Percentiles rank a stretch among this genome's conserved stretches.
phyloP scores from a whole-genome alignment of 2,329 filamentous ascomycete genomes.

The Stachybotrys chartarum region DNA sequence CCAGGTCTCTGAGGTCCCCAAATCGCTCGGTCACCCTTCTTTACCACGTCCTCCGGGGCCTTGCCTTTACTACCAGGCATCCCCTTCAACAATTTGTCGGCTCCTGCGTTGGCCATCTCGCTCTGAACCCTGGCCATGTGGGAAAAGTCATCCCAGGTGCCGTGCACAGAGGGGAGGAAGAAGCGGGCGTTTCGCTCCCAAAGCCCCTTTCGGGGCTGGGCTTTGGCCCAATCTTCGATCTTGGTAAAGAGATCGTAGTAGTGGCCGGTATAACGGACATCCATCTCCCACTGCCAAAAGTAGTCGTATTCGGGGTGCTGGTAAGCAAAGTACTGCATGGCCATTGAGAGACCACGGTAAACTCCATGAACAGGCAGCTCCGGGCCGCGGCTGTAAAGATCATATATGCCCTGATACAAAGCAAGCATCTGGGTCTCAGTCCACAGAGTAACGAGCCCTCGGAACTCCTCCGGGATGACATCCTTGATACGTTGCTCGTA shows the following conservation, averaged over 20 bases:
- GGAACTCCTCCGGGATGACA: constrained; percentile 76
- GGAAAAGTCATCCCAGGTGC: constrained; percentile 72
- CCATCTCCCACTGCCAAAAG: constrained; percentile 96
- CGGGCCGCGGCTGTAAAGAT: constrained; percentile 58
- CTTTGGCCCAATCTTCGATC: constrained; percentile 59
- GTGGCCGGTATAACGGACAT: constrained; percentile 83
- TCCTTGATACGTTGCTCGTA: constrained; percentile 63
- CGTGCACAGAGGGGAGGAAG: constrained; percentile 70
- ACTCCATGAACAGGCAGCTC: constrained; percentile 81
- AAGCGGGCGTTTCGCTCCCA: constrained; percentile 78
- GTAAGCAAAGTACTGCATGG: constrained; percentile 87
- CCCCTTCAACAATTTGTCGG: constrained; percentile 61
- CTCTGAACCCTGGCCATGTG: constrained; percentile 67
- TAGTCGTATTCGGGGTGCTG: constrained; percentile 83
- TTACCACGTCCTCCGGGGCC: constrained; percentile 23
- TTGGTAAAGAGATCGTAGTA: constrained; percentile 70
- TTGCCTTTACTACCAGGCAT: constrained; percentile 35
- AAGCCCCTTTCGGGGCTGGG: constrained; percentile 70
- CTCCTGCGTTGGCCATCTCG: constrained; percentile 58
- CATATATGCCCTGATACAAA: constrained; percentile 81
- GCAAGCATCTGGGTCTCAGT: constrained; percentile 88
- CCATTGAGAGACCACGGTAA: constrained; percentile 89
- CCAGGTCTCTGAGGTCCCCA: constrained; percentile 77
- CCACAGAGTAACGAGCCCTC: constrained; percentile 84
- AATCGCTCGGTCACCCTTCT: constrained; percentile 53